Evolutionary conservation across 2,329 filamentous ascomycete genomes (phyloP).

Genomic region (Ophiostoma populinum): DNA sequence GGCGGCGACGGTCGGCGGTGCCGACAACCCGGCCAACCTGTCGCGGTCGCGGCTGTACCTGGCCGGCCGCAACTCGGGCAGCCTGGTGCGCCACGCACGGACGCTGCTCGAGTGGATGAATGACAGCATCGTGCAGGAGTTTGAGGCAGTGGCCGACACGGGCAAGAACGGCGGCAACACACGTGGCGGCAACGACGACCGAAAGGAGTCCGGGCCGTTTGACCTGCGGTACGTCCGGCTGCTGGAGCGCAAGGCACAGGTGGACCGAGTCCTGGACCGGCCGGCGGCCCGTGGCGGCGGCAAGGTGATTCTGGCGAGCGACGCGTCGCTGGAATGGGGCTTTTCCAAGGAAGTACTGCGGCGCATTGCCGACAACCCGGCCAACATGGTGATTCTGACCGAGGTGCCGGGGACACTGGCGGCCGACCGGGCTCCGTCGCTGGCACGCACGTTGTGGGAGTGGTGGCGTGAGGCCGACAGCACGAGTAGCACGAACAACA

Average conservation of each 20-base stretch:
- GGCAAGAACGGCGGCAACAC: slow-evolving; percentile 34
- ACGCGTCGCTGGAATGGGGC: slow-evolving; percentile 83
- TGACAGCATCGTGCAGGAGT: slow-evolving; percentile 80
- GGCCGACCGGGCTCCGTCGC: slow-evolving; percentile 31
- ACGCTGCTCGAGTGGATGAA: slow-evolving; percentile 99
- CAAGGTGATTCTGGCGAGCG: slow-evolving; percentile 78
- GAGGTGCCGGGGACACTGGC: slow-evolving; percentile 43
- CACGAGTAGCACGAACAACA: slow-evolving; percentile 29
- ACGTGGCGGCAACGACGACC: slow-evolving; percentile 25
- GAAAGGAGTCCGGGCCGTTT: slow-evolving; percentile 54
- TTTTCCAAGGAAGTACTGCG: slow-evolving; percentile 72
- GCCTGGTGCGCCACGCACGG: slow-evolving; percentile 75
- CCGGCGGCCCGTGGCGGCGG: slow-evolving; percentile 28
- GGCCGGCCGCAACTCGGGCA: slow-evolving; percentile 70
- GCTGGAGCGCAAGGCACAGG: slow-evolving; percentile 64
- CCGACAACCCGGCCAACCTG: slow-evolving; percentile 28
- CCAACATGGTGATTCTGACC: slow-evolving; percentile 76
- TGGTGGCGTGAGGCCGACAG: slow-evolving; percentile 44
- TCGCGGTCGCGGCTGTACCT: slow-evolving; percentile 52
- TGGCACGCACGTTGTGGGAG: slow-evolving; percentile 64
- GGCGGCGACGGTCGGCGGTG: slow-evolving; percentile 15
- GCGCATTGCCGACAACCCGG: slow-evolving; percentile 54
- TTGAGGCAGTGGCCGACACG: slow-evolving; percentile 50
- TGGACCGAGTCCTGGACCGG: slow-evolving; percentile 49
- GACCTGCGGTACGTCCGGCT: slow-evolving; percentile 76